Conservation (phyloP, 805 yeast species). For the Lipomyces chichibuensis region DNA sequence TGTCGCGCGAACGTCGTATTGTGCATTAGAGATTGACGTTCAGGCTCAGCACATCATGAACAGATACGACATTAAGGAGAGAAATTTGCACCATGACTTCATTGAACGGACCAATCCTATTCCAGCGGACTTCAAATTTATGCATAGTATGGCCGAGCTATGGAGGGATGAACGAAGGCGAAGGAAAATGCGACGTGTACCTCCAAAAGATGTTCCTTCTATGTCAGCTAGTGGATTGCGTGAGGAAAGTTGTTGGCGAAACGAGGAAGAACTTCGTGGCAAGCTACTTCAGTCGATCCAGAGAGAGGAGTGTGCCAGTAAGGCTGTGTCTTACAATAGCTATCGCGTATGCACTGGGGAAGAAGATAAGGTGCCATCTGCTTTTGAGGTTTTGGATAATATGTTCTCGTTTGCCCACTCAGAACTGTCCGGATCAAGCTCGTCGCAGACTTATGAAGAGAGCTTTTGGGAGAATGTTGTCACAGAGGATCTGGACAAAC, state of each 20-base stretch:
- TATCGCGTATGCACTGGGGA: neutral
- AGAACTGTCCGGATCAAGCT: neutral
- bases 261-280: constrained; percentile 9
- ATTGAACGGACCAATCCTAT: constrained; percentile 42
- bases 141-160: constrained; percentile 48
- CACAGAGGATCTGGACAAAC: constrained; percentile 12
- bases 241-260: constrained; percentile 12
- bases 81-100: constrained; percentile 58
- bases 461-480: constrained; percentile 26
- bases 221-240: constrained; percentile 10
- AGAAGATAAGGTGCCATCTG: constrained; percentile 5
- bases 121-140: constrained; percentile 32
- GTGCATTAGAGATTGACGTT: constrained; percentile 73
- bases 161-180: constrained; percentile 54
- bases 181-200: constrained; percentile 6
- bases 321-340: neutral
- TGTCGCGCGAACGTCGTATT: constrained; percentile 61
- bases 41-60: constrained; percentile 64
- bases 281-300: constrained; percentile 1
- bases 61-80: constrained; percentile 49
- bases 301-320: neutral
- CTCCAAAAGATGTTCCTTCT: constrained; percentile 9
- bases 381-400: constrained; percentile 14
- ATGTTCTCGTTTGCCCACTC: constrained; percentile 9
- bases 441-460: constrained; percentile 6